Evolutionary conservation across 2,329 filamentous ascomycete genomes (phyloP).

Genomic region (Phialophora macrospora): DNA sequence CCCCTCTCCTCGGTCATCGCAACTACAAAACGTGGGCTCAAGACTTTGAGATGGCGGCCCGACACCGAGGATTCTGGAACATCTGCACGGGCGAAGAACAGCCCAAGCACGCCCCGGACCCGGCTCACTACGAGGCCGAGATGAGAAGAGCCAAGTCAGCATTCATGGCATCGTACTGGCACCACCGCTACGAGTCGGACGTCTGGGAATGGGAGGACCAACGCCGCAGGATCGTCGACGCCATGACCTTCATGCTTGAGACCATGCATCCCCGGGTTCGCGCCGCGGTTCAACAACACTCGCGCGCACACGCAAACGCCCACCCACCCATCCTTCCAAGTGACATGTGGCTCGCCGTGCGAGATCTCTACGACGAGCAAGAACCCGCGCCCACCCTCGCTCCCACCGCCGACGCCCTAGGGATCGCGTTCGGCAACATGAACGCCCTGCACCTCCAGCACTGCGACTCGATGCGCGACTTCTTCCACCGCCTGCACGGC

Average conservation of each 20-base stretch:
- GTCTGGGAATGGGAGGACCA: background rate
- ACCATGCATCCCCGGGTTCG: background rate
- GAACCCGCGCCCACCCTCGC: no score
- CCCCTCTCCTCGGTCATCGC: background rate
- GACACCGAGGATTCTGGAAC: background rate
- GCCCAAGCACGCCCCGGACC: background rate
- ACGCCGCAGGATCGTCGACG: background rate
- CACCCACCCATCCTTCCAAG: background rate
- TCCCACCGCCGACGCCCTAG: background rate
- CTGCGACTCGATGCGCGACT: background rate
- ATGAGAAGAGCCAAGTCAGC: background rate
- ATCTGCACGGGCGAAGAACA: background rate
- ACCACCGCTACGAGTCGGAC: background rate
- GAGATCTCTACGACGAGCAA: background rate
- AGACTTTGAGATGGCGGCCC: background rate
- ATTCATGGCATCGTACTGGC: background rate
- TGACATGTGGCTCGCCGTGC: background rate
- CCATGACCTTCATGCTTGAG: background rate
- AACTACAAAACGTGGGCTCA: background rate
- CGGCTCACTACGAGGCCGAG: background rate
- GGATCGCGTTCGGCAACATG: background rate
- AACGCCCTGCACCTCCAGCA: background rate
- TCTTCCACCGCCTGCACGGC: background rate
- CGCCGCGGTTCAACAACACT: background rate
- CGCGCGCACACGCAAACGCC: background rate